Evolutionary conservation across 306 rosid species (phyloP), one percentile per base, ranked within the genome.

Genomic region (Trifolium subterraneum): DNA sequence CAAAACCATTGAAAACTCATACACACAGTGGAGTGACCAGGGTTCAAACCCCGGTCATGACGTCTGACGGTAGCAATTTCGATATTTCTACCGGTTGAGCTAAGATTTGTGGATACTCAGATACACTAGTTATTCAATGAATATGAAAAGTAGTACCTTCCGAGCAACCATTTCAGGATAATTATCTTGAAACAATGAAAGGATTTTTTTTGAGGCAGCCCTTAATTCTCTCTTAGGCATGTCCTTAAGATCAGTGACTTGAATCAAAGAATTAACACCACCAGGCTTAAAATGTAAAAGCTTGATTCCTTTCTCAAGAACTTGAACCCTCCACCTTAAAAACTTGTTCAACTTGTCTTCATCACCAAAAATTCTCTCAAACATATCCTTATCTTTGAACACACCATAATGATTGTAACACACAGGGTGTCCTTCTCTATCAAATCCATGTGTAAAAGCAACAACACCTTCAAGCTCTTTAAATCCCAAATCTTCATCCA

Each of bases 81-180:
- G n/a, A n/a, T n/a, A n/a, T n/a, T n/a, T n/a, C n/a, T n/a, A n/a
- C n/a, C n/a, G n/a, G n/a, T n/a, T n/a, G n/a, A n/a, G n/a, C n/a
- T n/a, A n/a, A n/a, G n/a, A n/a, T n/a, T n/a, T n/a, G n/a, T n/a
- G n/a, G n/a, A n/a, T n/a, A 4, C 4, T 1, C 33, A 29, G 33
- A 29, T 29, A 29, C 33, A 29, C 4, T 0, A 4, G 33, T 29
- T 29, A 29, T 29, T 29, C 33, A 29, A 29, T 29, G 33, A 29
- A 27, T 27, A 27, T 27, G 4, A 27, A 27, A 27, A 27, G 31
- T 27, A 2, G 4, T 22, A 93, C 99, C 96, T 90, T 94, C 8
- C 92, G 83, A 70, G 99, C 99, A 29, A 94, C 99, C 93, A 92
- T 79, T 88, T 94, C 99, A 0, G 99, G 99, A 55, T 94, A 94